phyloP scores from a whole-genome alignment of 2,329 filamentous ascomycete species.

The Pseudogymnoascus sp. region DNA sequence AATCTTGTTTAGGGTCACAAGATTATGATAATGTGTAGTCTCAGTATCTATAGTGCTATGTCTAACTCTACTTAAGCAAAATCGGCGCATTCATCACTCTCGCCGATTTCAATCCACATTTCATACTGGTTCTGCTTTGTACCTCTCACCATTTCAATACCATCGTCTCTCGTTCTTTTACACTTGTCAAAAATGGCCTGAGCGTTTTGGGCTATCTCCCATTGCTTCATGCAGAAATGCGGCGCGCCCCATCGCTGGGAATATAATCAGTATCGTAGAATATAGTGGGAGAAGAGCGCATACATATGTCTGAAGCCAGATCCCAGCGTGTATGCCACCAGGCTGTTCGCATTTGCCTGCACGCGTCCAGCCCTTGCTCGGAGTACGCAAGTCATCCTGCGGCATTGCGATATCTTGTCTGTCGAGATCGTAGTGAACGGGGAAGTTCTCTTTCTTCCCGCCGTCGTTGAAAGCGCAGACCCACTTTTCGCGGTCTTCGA shows the following conservation, averaged over 20 bases:
- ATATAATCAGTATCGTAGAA: not conserved
- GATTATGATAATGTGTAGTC: not conserved
- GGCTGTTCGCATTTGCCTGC: not conserved
- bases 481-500: not conserved
- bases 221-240: not conserved
- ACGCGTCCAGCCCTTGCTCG: not conserved
- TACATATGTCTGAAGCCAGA: not conserved
- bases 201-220: not conserved
- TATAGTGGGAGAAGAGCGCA: not conserved
- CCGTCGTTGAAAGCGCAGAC: not conserved
- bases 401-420: not conserved
- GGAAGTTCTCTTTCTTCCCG: not conserved
- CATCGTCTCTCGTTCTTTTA: not conserved
- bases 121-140: not conserved
- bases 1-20: too few species aligned
- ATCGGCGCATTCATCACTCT: not conserved
- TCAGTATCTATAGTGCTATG: not conserved
- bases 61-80: not conserved
- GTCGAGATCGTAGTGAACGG: not conserved
- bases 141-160: not conserved
- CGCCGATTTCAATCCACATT: not conserved
- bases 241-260: not conserved
- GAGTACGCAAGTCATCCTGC: not conserved
- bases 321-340: not conserved
- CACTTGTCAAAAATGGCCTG: not conserved